Evolutionary conservation across 306 rosid genomes (phyloP), one percentile per base, ranked within the genome.

Genomic region (Begonia peltatifolia): DNA sequence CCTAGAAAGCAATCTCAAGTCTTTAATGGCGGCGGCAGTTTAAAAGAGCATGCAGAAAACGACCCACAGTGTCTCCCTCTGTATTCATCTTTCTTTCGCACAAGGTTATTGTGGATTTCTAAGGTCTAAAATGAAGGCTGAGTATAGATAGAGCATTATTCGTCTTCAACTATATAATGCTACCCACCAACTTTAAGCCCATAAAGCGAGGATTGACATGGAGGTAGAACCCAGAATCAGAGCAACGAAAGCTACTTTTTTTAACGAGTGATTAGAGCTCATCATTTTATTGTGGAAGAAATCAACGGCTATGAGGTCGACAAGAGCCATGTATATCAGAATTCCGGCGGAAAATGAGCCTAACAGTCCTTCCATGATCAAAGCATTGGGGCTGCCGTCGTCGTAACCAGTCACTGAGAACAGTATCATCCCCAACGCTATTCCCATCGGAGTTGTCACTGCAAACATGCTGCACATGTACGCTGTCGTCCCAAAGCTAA

Each of bases 391-490:
- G 64, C 51, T 85, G 17, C 77, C 76, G 46, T 90, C 97, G 49
- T 90, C 95, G 41, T 68, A 90, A 23, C 95, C 97, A 0, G 97
- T 90, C 42, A 68, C 57, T 0, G 94, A 78, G 64, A 90, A 90
- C 16, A 85, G 14, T 51, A 70, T 22, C 92, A 90, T 90, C 18
- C 97, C 95, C 66, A 83, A 18, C 1, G 85, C 65, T 56, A 85
- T 82, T n/a, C 95, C 97, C 84, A 85, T 61, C 0, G 97, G 97
- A 0, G 94, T 90, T 23, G 97, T 90, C 64, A 85, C 95, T 2
- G 97, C 75, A 67, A 90, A 90, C 97, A 90, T 78, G 67, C 85
- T 80, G 55, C 95, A 85, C 97, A 90, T 90, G 54, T 83, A 85
- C 9, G 85, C 81, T 2, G 87, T 79, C 16, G 97, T 83, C 46